Conservation (phyloP, 345 rosid genomes). For the Dovyalis caffra region DNA sequence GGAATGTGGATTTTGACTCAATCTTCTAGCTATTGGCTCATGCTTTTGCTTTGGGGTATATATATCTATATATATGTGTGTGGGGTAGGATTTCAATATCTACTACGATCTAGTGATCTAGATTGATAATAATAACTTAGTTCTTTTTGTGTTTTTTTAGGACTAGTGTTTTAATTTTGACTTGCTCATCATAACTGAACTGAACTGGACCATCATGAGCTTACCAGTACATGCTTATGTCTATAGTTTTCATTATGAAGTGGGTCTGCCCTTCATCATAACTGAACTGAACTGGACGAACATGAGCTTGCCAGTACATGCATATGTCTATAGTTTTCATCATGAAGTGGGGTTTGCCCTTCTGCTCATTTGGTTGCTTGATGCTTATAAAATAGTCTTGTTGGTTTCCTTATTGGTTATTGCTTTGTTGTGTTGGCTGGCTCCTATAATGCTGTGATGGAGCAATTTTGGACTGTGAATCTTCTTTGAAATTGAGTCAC, state of each 20-base stretch:
- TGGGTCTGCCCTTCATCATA: not conserved
- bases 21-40: too few relatives aligned
- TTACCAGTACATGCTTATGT: too few relatives aligned
- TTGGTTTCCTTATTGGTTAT: not conserved
- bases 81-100: not conserved
- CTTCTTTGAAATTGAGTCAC: not conserved
- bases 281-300: too few relatives aligned
- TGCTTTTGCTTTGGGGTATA: not conserved
- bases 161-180: not conserved
- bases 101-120: not conserved
- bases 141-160: not conserved
- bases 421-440: not conserved
- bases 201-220: too few relatives aligned
- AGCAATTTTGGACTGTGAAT: not conserved
- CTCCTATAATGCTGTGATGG: not conserved
- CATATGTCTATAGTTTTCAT: too few relatives aligned
- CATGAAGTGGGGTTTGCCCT: not conserved
- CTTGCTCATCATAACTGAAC: not conserved
- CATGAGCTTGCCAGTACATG: too few relatives aligned
- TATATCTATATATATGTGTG: not conserved
- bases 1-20: not conserved
- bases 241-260: too few relatives aligned
- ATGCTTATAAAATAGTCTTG: not conserved
- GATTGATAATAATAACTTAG: not conserved
- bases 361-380: not conserved